Evolutionary conservation across 331 rosid genomes (phyloP).

Genomic region (Pyrus hybrid): DNA sequence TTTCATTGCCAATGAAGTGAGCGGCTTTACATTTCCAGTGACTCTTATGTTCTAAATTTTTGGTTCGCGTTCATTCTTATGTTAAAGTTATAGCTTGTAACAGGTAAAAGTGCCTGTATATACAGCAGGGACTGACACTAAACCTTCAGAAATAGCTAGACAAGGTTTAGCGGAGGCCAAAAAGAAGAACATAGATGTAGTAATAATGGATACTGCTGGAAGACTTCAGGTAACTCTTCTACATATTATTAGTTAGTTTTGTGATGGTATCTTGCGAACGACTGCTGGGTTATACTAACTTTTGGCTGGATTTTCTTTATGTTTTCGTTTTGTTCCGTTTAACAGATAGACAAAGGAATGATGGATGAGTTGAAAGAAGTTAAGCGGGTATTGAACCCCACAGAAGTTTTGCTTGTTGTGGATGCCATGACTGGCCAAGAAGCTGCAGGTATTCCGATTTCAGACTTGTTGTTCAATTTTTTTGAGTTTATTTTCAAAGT

Average conservation of each 20-base stretch:
- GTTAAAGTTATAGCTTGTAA: slow-evolving; percentile 35
- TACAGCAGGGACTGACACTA: slow-evolving; percentile 80
- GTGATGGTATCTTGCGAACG: background rate
- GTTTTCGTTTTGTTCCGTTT: background rate
- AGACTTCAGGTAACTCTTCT: slow-evolving; percentile 80
- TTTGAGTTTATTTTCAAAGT: background rate
- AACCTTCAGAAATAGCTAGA: slow-evolving; percentile 81
- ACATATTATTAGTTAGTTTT: background rate
- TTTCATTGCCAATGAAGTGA: background rate
- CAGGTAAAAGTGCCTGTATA: slow-evolving; percentile 96
- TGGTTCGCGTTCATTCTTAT: slow-evolving; percentile 16
- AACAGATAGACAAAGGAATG: slow-evolving; percentile 93
- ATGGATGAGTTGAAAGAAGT: slow-evolving; percentile 98
- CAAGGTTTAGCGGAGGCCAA: slow-evolving; percentile 95
- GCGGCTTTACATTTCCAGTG: background rate
- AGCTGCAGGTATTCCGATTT: slow-evolving; percentile 69
- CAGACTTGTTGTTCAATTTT: background rate
- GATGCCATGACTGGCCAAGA: slow-evolving; percentile 99
- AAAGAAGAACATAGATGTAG: slow-evolving; percentile 79
- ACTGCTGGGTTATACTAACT: background rate
- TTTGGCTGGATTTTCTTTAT: slow-evolving; percentile 6
- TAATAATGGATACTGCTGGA: slow-evolving; percentile 96
- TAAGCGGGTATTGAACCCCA: slow-evolving; percentile 65
- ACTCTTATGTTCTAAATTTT: slow-evolving; percentile 12
- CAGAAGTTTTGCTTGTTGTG: slow-evolving; percentile 91